Evolutionary conservation across 768 basidiomycete genomes (phyloP), one percentile per base, ranked within the genome.

Genomic region (Fomitopsis pulvina): DNA sequence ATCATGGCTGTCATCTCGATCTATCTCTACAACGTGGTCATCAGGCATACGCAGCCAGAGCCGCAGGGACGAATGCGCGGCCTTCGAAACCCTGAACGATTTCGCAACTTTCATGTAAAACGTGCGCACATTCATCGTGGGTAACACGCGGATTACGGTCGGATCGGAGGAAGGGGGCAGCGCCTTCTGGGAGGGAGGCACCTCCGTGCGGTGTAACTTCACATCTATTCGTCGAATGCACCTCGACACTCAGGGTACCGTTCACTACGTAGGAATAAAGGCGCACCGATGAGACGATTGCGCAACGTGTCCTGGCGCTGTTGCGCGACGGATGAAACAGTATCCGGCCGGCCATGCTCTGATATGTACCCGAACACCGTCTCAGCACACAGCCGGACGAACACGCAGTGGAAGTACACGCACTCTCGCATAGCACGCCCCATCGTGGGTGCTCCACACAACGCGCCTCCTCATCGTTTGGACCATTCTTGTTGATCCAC

Each of bases 41-140:
- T 82, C 75, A 18, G 66, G 63, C 71, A 85, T 73, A 39, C 67
- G 68, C 38, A 84, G 62, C 80, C 82, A 88, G 27, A 89, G 57
- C 41, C 59, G 60, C 18, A 81, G 57, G 14, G 62, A 63, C 29
- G 59, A 63, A 30, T 63, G 61, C 45, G 68, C 61, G 7, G 63
- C 54, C 51, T 64, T 60, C 37, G 54, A 57, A 11, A 60, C 39
- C 52, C 63, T 64, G 53, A 73, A 60, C 3, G 68, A 61, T 60
- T 87, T 91, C 34, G 73, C 68, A 40, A 83, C 60, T 60, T 87
- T 92, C 49, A 77, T 63, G 42, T 83, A 77, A 48, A 92, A 71
- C n/a, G 71, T 64, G 34, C 75, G 76, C 21, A 91, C 60, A 14
- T 79, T 69, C 84, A 90, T 87, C 2, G 75, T 80, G 39, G 83